Base-by-base conservation (phyloP, 1,284 basidiomycete species). In the Boletellus dicymbophilus region DNA sequence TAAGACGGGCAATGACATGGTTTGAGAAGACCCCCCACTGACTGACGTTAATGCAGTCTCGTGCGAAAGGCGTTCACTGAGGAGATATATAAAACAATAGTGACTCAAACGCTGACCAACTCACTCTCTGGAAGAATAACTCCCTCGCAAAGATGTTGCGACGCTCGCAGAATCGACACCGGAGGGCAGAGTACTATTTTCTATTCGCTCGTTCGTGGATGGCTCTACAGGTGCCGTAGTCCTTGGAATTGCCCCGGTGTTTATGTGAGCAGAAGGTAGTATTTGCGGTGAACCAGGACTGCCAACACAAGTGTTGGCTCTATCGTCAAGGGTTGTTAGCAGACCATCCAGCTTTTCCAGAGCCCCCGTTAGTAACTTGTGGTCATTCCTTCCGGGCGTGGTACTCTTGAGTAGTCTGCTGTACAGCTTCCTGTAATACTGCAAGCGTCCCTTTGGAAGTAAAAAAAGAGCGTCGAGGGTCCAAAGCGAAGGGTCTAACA, bases 361-460 rank as follows among this genome's bases (percentile, higher is more conserved):
- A 7, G 95, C 95, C 7, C 81, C 81, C 1, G 88, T 75, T 18
- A 99, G 78, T 30, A 98, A 72, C 23, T 80, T 80, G 66, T 98
- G 89, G 66, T 98, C 96, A 57, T 87, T 93, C 59, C 89, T 78
- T 13, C 95, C 95, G 8, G 92, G 88, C 34, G 85, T 83, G 1
- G 94, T 96, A 64, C 87, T 93, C 71, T 91, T 94, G 50, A 98
- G 73, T 30, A 99, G 73, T 37, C 90, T 84, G 39, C 82, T 78
- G 64, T 99, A 99, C 1, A 99, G 78, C 68, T 91, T 95, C 66
- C 86, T 89, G 77, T 98, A 99, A 71, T 98, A 98, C 59, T 86
- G 86, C 50, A 99, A 73, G 25, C 96, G 84, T 15, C 78, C 76
- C 61, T 88, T 89, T 0, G 96, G 96, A 6, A 98, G 79, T 7